phyloP scores from a whole-genome alignment of 176 grass and related monocot genomes.

The Zoysia pacifica region DNA sequence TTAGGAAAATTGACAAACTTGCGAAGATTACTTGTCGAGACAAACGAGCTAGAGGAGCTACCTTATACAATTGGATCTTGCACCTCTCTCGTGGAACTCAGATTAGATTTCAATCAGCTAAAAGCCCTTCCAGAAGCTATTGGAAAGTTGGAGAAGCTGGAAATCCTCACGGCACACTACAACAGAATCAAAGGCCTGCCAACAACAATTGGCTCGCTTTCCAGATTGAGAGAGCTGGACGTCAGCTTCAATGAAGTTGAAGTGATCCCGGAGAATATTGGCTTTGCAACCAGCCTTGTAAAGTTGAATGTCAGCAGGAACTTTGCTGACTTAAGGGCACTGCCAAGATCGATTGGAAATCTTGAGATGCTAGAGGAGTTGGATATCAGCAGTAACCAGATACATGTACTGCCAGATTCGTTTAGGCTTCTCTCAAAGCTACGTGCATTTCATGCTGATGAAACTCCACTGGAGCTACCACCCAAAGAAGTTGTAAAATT shows the following conservation, averaged over 20 bases:
- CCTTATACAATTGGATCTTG: conserved; percentile 96
- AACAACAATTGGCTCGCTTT: conserved; percentile 80
- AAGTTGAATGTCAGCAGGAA: conserved; percentile 85
- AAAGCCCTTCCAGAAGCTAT: conserved; percentile 95
- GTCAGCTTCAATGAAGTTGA: conserved; percentile 96
- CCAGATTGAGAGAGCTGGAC: conserved; percentile 82
- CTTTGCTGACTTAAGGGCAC: conserved; percentile 76
- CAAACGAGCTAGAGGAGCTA: conserved; percentile 89
- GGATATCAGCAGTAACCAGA: conserved; percentile 97
- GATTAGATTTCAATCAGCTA: conserved; percentile 90
- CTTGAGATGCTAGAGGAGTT: conserved; percentile 96
- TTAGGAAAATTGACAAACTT: conserved; percentile 77
- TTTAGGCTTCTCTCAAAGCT: conserved; percentile 69
- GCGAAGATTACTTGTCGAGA: conserved; percentile 83
- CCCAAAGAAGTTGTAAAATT: conserved; percentile 82
- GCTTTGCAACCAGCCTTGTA: conserved; percentile 75
- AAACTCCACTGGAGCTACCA: conserved; percentile 90
- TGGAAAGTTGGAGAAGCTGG: conserved; percentile 78
- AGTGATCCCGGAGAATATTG: conserved; percentile 73
- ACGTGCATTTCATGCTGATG: conserved; percentile 75
- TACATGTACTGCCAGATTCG: conserved; percentile 77
- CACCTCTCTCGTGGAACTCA: conserved; percentile 69
- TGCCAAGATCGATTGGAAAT: conserved; percentile 88
- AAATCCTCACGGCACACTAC: conserved; percentile 86
- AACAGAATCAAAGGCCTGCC: conserved; percentile 90